A percentile compares a stretch with the other conserved stretches of the same genome.
Evolutionary conservation across 805 yeast genomes (phyloP).

Genomic region (Cephaloascus albidus): DNA sequence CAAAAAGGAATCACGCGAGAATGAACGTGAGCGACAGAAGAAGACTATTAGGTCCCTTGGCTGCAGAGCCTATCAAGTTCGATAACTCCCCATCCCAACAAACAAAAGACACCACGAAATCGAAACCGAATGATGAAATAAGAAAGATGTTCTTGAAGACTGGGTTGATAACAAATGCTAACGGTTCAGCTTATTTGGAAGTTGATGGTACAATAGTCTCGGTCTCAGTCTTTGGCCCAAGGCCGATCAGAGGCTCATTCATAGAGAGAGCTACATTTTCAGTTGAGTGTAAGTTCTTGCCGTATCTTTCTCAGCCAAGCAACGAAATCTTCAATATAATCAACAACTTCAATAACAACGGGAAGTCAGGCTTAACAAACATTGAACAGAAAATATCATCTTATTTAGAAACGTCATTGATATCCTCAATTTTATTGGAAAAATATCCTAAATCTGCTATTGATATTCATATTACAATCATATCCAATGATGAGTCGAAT

Average conservation of each 20-base stretch:
- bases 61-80: constrained; percentile 44
- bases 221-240: constrained; percentile 79
- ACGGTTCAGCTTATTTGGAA: constrained; percentile 80
- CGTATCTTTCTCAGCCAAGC: constrained; percentile 34
- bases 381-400: constrained; percentile 40
- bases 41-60: constrained; percentile 76
- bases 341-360: constrained; percentile 8
- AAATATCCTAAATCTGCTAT: constrained; percentile 89
- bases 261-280: constrained; percentile 56
- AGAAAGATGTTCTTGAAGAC: constrained; percentile 48
- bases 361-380: constrained; percentile 22
- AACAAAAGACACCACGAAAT: constrained; percentile 6
- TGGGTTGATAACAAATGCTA: constrained; percentile 59
- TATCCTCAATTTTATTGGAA: constrained; percentile 46
- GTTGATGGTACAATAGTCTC: constrained; percentile 50
- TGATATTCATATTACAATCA: constrained; percentile 62
- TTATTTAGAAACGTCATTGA: constrained; percentile 40
- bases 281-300: constrained; percentile 48
- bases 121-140: constrained; percentile 13
- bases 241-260: constrained; percentile 73
- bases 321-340: constrained; percentile 12
- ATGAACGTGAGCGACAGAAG: constrained; percentile 60
- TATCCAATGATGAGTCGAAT: constrained; percentile 31
- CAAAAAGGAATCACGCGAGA: too few species aligned
- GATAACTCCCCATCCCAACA: constrained; percentile 10